These are phyloP conservation scores for Baorangia bicolor DNA, from an alignment of 768 basidiomycete species.

Conservation along the genomic window DNA sequence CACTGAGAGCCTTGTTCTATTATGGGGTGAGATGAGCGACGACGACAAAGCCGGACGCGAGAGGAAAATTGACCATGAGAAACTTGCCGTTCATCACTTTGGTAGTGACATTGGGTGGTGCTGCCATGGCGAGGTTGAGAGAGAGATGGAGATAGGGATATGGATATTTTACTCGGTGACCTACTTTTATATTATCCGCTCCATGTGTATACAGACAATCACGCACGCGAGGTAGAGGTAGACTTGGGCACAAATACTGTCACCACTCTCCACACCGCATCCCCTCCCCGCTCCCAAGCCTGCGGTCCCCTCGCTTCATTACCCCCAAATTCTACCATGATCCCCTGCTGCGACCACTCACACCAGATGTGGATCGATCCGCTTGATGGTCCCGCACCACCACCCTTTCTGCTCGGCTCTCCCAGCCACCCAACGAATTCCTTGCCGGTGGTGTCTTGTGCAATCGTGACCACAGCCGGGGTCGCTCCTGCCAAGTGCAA, in stretches of 20 bases:
- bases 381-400: constrained; percentile 79
- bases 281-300: constrained; percentile 86
- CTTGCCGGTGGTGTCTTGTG: constrained; percentile 60
- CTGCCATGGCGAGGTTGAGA: constrained; percentile 50
- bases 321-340: constrained; percentile 87
- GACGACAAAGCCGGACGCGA: background rate
- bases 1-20: constrained; percentile 71
- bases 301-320: constrained; percentile 74
- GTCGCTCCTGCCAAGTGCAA: constrained; percentile 42
- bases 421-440: constrained; percentile 75
- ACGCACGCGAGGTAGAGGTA: background rate
- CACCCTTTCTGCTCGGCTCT: constrained; percentile 90
- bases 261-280: constrained; percentile 74
- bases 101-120: constrained; percentile 57
- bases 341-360: constrained; percentile 79
- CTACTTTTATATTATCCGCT: constrained; percentile 7
- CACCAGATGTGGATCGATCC: constrained; percentile 92
- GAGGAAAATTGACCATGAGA: constrained; percentile 47
- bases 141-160: background rate
- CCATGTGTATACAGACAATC: too few species aligned
- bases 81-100: constrained; percentile 63
- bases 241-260: constrained; percentile 51
- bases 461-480: constrained; percentile 43
- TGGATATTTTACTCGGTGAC: background rate
- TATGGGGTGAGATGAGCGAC: background rate